A percentile compares a stretch with the other conserved stretches of the same genome.
Conservation (phyloP, 23 red algal genomes). For the Gracilariopsis chorda region DNA sequence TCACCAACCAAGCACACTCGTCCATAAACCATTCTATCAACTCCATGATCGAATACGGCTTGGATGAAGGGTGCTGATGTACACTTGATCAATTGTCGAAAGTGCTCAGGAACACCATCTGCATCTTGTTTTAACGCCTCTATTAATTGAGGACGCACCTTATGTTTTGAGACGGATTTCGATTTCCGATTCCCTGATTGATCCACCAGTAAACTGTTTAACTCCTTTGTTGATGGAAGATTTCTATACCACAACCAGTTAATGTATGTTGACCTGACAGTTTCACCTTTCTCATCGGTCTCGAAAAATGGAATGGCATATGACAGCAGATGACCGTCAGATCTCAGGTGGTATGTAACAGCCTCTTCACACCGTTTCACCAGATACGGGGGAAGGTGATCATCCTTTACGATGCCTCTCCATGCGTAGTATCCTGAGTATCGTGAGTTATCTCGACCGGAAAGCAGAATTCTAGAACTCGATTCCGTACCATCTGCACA, state of each 20-base stretch:
- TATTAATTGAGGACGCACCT: neutral
- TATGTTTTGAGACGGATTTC: neutral
- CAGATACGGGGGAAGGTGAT: neutral
- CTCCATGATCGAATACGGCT: conserved; percentile 11
- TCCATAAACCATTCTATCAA: conserved; percentile 21
- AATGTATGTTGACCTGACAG: conserved; percentile 14
- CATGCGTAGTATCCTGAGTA: conserved; percentile 45
- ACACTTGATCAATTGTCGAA: neutral
- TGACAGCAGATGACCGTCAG: conserved; percentile 23
- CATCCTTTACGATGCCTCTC: conserved; percentile 21
- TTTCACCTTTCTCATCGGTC: neutral
- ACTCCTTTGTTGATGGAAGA: neutral
- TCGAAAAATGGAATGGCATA: conserved; percentile 30
- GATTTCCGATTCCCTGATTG: neutral
- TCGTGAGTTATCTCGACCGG: neutral
- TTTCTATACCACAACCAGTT: conserved; percentile 60
- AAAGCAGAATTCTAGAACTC: neutral
- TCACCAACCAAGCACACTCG: conserved; percentile 37
- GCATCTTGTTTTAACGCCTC: neutral
- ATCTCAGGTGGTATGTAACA: neutral
- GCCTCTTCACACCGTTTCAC: neutral
- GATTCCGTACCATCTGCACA: conserved; percentile 40
- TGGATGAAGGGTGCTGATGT: conserved; percentile 33
- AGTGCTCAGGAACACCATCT: neutral
- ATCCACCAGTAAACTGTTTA: neutral